Conservation (phyloP, 805 yeast genomes). For the Ogataea kodamae region DNA sequence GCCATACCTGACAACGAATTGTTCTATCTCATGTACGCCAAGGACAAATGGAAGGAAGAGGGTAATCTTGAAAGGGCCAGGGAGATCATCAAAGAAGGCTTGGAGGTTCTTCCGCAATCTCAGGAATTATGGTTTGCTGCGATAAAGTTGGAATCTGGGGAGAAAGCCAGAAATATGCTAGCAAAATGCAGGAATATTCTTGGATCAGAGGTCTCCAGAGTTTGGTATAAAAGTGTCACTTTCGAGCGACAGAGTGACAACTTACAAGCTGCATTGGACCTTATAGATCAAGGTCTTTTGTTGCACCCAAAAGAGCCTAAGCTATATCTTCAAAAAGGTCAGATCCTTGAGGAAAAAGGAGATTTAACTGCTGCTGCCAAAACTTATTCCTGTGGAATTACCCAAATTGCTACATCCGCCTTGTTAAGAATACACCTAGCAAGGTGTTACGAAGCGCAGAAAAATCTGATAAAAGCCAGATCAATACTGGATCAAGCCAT, state of each 20-base stretch:
- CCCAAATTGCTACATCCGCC: constrained; percentile 40
- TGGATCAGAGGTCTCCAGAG: constrained; percentile 37
- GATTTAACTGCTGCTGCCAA: constrained; percentile 43
- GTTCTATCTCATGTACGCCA: constrained; percentile 67
- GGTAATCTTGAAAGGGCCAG: constrained; percentile 51
- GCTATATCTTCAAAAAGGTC: constrained; percentile 62
- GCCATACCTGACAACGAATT: constrained; percentile 47
- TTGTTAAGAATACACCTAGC: constrained; percentile 57
- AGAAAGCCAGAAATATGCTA: constrained; percentile 37
- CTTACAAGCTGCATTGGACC: constrained; percentile 35
- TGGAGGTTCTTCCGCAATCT: constrained; percentile 39
- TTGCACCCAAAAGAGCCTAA: constrained; percentile 49
- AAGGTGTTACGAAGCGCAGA: constrained; percentile 41
- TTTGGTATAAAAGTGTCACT: constrained; percentile 61
- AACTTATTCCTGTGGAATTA: constrained; percentile 46
- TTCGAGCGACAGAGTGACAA: constrained; percentile 42
- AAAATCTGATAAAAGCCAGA: constrained; percentile 56
- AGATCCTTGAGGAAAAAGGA: constrained; percentile 38
- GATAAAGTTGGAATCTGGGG: constrained; percentile 55
- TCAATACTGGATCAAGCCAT: constrained; percentile 69
- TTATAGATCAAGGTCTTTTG: constrained; percentile 45
- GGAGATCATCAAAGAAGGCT: constrained; percentile 47
- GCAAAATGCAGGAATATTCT: constrained; percentile 20
- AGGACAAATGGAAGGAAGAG: constrained; percentile 54
- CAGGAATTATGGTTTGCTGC: constrained; percentile 69